Conservation (phyloP, 768 basidiomycete genomes). For the Trametes sanguinea region DNA sequence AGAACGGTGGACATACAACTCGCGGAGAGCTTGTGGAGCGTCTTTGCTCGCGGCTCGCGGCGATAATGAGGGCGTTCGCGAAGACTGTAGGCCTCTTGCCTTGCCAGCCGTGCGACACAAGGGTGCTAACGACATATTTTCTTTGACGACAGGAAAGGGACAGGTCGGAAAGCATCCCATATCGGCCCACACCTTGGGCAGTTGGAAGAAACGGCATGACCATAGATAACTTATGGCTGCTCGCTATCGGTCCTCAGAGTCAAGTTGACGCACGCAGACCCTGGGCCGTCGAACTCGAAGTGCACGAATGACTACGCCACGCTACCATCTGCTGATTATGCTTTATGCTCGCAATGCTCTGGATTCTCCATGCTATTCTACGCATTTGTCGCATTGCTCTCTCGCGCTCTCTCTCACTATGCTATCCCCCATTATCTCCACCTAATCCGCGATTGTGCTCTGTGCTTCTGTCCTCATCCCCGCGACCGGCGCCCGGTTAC, state of each 20-base stretch:
- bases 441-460: too few relatives aligned
- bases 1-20: slow-evolving; percentile 15
- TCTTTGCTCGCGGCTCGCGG: slow-evolving; percentile 11
- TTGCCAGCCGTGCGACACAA: too few relatives aligned
- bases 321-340: background rate
- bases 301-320: slow-evolving; percentile 7
- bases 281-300: slow-evolving; percentile 26
- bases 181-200: slow-evolving; percentile 4
- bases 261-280: background rate
- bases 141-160: too few relatives aligned
- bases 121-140: too few relatives aligned
- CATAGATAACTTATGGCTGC: slow-evolving; percentile 22
- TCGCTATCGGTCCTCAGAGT: slow-evolving; percentile 14
- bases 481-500: background rate
- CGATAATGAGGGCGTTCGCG: slow-evolving; percentile 4
- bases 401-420: background rate
- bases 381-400: background rate
- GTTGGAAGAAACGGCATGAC: slow-evolving; percentile 11
- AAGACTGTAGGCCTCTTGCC: slow-evolving; percentile 11
- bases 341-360: background rate
- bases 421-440: background rate
- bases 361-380: background rate
- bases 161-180: too few relatives aligned
- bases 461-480: background rate
- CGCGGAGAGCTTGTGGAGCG: slow-evolving; percentile 17